A percentile compares a stretch with the other conserved stretches of the same genome.
Evolutionary conservation across 495 filamentous ascomycete genomes (phyloP).

Genomic region (Hypoxylon perforatum): DNA sequence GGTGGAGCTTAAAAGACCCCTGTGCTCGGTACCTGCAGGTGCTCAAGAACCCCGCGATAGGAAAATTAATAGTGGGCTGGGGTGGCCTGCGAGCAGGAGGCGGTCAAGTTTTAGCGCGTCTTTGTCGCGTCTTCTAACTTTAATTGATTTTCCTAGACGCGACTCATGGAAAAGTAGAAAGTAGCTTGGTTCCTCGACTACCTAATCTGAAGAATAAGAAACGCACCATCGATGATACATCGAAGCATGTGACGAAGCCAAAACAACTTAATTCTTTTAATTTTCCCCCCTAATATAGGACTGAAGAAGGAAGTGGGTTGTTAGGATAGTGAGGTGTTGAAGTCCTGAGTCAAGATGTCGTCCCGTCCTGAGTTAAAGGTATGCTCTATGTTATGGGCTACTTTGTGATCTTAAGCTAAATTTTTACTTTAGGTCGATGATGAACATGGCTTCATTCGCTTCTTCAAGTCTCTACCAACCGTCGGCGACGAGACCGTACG

Average conservation of each 20-base stretch:
- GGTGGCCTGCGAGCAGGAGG: neutral
- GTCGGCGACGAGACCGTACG: constrained; percentile 80
- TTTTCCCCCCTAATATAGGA: no score
- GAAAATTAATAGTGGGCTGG: neutral
- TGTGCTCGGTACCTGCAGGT: no score
- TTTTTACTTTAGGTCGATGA: constrained; percentile 80
- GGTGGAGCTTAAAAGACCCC: no score
- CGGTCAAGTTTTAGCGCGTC: constrained; percentile 34
- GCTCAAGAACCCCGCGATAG: no score
- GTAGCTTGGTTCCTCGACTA: constrained; percentile 5
- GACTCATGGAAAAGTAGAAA: no score
- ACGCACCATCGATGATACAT: neutral
- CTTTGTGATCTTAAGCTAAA: neutral
- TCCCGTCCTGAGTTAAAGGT: constrained; percentile 93
- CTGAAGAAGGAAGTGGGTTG: no score
- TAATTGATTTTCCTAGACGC: constrained; percentile 46
- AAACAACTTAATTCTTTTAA: neutral
- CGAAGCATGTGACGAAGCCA: constrained; percentile 1
- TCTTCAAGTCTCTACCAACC: constrained; percentile 82
- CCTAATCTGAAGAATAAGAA: neutral
- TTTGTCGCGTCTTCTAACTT: constrained; percentile 42
- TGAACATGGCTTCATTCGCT: constrained; percentile 93
- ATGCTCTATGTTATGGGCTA: constrained; percentile 18
- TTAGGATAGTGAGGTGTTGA: neutral
- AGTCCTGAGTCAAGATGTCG: constrained; percentile 69